These are phyloP conservation scores for Cercophora newfieldiana DNA, from an alignment of 495 filamentous ascomycete genomes.

Conservation along the genomic window DNA sequence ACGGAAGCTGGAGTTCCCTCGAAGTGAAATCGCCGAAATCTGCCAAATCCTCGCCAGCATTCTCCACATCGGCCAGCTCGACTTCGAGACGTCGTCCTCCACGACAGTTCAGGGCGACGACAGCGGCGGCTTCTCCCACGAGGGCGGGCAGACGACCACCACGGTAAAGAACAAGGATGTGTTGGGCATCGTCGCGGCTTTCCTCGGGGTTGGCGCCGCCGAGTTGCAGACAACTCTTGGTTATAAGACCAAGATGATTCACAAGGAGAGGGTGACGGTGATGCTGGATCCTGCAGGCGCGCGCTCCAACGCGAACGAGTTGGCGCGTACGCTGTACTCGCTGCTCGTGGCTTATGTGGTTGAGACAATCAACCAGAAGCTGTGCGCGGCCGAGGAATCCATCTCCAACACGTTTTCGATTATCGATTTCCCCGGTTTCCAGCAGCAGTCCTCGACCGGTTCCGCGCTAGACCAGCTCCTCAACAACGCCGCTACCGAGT, in stretches of 20 bases:
- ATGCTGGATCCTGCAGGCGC: conserved; percentile 94
- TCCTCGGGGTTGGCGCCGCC: conserved; percentile 76
- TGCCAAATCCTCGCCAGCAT: conserved; percentile 92
- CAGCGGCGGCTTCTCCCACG: conserved; percentile 93
- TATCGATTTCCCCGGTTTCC: conserved; percentile 94
- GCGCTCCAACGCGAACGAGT: conserved; percentile 85
- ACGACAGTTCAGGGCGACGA: conserved; percentile 81
- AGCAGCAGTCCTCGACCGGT: conserved; percentile 76
- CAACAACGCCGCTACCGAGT: conserved; percentile 90
- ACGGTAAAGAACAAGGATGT: conserved; percentile 92
- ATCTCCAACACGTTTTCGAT: conserved; percentile 92
- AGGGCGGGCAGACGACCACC: conserved; percentile 83
- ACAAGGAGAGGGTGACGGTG: conserved; percentile 91
- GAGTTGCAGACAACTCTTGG: conserved; percentile 86
- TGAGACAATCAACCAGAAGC: conserved; percentile 85
- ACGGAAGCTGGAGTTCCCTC: conserved; percentile 88
- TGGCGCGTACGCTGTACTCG: conserved; percentile 92
- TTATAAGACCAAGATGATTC: conserved; percentile 93
- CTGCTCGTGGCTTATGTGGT: conserved; percentile 91
- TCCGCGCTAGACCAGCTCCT: conserved; percentile 90
- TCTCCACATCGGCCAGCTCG: conserved; percentile 91
- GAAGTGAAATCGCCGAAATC: conserved; percentile 91
- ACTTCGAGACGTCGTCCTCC: conserved; percentile 77
- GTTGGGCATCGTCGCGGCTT: conserved; percentile 80
- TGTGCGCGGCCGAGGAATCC: conserved; percentile 84